phyloP scores from a whole-genome alignment of 805 yeast species.

The Kazachstania kunashirensis region DNA sequence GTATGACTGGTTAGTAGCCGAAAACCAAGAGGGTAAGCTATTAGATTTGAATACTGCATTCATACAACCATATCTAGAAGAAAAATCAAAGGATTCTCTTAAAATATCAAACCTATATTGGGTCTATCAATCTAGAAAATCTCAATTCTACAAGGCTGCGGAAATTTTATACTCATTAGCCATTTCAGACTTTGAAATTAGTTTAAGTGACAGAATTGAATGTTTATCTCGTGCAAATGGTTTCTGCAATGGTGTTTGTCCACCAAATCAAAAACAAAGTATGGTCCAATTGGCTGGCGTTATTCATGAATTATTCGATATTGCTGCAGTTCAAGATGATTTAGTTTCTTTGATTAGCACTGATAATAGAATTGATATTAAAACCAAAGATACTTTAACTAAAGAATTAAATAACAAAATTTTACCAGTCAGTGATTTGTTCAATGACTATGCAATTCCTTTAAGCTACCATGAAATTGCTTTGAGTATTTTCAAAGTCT shows the following conservation, averaged over 20 bases:
- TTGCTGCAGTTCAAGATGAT: conserved; percentile 72
- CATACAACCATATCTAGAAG: conserved; percentile 66
- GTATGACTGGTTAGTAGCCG: conserved; percentile 82
- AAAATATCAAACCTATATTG: conserved; percentile 76
- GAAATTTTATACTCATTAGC: conserved; percentile 65
- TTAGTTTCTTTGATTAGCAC: conserved; percentile 35
- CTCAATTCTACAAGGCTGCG: conserved; percentile 76
- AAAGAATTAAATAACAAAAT: conserved; percentile 53
- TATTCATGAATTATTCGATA: conserved; percentile 74
- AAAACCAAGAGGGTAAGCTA: conserved; percentile 67
- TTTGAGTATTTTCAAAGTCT: conserved; percentile 63
- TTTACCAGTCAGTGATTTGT: conserved; percentile 64
- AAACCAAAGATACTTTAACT: conserved; percentile 42
- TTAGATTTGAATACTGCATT: conserved; percentile 75
- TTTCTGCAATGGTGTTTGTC: conserved; percentile 76
- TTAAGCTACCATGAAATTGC: conserved; percentile 80
- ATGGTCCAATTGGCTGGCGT: conserved; percentile 59
- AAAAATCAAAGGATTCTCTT: conserved; percentile 51
- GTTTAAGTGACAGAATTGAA: conserved; percentile 70
- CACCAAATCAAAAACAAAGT: conserved; percentile 66
- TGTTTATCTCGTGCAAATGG: conserved; percentile 87
- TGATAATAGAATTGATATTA: conserved; percentile 39
- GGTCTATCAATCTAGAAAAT: conserved; percentile 79
- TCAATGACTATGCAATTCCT: conserved; percentile 80
- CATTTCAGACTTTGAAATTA: conserved; percentile 58